Conservation (phyloP, 805 yeast genomes). For the Suhomyces prunicola region DNA sequence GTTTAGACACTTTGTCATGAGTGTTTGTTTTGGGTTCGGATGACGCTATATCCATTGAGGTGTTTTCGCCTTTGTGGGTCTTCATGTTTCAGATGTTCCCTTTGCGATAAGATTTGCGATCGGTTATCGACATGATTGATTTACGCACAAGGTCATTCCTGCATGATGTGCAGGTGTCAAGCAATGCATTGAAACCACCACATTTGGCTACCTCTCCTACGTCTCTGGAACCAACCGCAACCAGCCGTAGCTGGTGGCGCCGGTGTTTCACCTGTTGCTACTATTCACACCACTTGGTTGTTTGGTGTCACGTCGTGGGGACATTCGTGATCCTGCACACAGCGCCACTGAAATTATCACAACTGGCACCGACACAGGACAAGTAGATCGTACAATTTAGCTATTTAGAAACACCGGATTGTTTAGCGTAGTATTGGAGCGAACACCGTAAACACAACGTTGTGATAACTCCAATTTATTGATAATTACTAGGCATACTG, state of each 20-base stretch:
- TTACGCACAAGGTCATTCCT: not conserved
- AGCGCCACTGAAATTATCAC: not conserved
- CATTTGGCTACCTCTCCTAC: not conserved
- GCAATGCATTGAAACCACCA: not conserved
- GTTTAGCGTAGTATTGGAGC: not conserved
- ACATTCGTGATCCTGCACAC: not conserved
- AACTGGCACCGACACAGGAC: not conserved
- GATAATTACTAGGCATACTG: not conserved
- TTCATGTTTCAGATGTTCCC: not conserved
- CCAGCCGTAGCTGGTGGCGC: not conserved
- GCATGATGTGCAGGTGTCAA: not conserved
- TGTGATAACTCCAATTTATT: not conserved
- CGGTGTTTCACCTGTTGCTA: not conserved
- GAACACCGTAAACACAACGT: not conserved
- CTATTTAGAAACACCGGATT: not conserved
- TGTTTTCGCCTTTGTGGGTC: not conserved
- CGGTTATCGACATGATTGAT: not conserved
- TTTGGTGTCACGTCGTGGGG: not conserved
- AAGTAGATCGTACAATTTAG: not conserved
- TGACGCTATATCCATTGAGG: not conserved
- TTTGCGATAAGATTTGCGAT: not conserved
- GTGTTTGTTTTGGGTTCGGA: not conserved
- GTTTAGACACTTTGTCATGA: not conserved
- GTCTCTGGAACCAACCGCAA: not conserved
- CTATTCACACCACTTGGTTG: not conserved